Percentiles rank a stretch among this genome's conserved stretches.
Conservation (phyloP, 2,329 filamentous ascomycete genomes). For the Dendryphion nanum region DNA sequence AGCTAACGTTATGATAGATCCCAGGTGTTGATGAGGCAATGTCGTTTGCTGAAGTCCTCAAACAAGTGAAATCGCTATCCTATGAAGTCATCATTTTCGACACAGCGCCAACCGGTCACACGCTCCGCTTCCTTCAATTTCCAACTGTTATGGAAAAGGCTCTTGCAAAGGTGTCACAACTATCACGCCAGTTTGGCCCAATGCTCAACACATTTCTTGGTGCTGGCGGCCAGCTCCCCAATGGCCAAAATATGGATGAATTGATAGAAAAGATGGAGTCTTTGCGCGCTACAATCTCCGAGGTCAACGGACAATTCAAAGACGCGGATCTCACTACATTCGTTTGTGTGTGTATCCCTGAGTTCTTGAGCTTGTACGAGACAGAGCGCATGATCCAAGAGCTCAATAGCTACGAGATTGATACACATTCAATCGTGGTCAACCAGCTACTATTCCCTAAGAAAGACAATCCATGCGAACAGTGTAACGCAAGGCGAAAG, state of each 20-base stretch:
- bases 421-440: slow-evolving; percentile 96
- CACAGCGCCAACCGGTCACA: slow-evolving; percentile 96
- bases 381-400: slow-evolving; percentile 99
- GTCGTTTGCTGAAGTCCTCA: slow-evolving; percentile 98
- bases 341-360: slow-evolving; percentile 96
- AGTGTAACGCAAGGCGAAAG: slow-evolving; percentile 90
- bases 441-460: slow-evolving; percentile 96
- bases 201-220: slow-evolving; percentile 94
- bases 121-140: slow-evolving; percentile 96
- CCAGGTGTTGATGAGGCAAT: slow-evolving; percentile 99
- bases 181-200: slow-evolving; percentile 91
- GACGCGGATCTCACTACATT: slow-evolving; percentile 94
- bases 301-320: slow-evolving; percentile 98
- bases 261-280: slow-evolving; percentile 94
- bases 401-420: slow-evolving; percentile 86
- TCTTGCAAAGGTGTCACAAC: slow-evolving; percentile 91
- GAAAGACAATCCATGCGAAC: slow-evolving; percentile 80
- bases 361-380: slow-evolving; percentile 95
- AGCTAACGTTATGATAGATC: slow-evolving; percentile 58
- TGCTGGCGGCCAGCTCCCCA: slow-evolving; percentile 72
- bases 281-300: slow-evolving; percentile 85
- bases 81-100: slow-evolving; percentile 99
- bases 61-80: slow-evolving; percentile 97
- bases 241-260: slow-evolving; percentile 89
- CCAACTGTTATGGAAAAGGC: slow-evolving; percentile 97